phyloP scores from a whole-genome alignment of 1,284 basidiomycete genomes.

The Porogramme epimiltina region DNA sequence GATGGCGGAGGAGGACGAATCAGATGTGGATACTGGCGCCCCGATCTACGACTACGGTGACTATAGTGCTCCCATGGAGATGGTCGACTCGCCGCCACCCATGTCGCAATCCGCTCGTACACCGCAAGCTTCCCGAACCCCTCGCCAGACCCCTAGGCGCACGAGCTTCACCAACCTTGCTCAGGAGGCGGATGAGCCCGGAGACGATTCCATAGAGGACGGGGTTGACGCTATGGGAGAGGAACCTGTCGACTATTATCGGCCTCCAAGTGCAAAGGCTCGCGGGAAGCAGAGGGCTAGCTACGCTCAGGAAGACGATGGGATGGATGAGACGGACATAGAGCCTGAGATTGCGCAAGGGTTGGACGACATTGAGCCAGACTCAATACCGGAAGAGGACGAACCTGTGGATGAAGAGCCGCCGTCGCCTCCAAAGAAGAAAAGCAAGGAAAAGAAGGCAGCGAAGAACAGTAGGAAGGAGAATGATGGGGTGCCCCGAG shows the following conservation, averaged over 20 bases:
- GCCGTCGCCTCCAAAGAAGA: slow-evolving; percentile 10
- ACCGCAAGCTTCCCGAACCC: slow-evolving; percentile 4
- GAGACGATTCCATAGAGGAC: slow-evolving; percentile 36
- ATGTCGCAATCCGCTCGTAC: not conserved
- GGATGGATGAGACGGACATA: slow-evolving; percentile 27
- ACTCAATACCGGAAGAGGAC: slow-evolving; percentile 18
- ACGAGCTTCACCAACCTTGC: slow-evolving; percentile 51
- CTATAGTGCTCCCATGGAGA: slow-evolving; percentile 24
- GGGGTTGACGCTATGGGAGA: too few species aligned
- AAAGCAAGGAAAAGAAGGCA: slow-evolving; percentile 22
- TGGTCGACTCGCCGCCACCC: slow-evolving; percentile 15
- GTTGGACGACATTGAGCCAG: slow-evolving; percentile 28
- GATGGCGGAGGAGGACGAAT: slow-evolving; percentile 27
- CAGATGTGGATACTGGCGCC: slow-evolving; percentile 18
- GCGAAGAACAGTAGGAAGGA: slow-evolving; percentile 28
- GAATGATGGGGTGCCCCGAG: slow-evolving; percentile 26
- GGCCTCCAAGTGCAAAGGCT: slow-evolving; percentile 30
- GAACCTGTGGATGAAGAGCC: slow-evolving; percentile 17
- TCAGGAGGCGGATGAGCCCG: slow-evolving; percentile 41
- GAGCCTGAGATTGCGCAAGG: slow-evolving; percentile 60
- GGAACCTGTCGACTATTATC: too few species aligned
- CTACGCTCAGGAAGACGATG: slow-evolving; percentile 32
- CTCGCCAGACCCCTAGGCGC: slow-evolving; percentile 32
- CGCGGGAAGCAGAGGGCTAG: slow-evolving; percentile 37
- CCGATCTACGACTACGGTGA: slow-evolving; percentile 28